phyloP scores from a whole-genome alignment of 1,284 basidiomycete genomes.

The Moesziomyces sp. region DNA sequence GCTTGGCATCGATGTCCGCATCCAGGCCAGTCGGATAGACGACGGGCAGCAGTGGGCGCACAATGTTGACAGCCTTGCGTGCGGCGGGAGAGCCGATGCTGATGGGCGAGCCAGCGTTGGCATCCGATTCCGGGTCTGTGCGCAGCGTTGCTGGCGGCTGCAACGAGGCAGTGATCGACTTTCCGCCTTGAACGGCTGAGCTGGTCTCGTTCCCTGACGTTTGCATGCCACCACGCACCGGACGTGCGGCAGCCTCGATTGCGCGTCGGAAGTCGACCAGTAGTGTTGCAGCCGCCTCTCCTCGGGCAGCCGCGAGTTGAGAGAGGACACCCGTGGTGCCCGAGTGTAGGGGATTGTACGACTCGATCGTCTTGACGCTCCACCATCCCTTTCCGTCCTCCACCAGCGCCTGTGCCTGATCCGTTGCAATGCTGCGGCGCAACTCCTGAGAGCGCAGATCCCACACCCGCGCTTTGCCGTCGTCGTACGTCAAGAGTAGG shows the following conservation, averaged over 20 bases:
- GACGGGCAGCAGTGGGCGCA: slow-evolving; percentile 53
- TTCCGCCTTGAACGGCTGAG: slow-evolving; percentile 1
- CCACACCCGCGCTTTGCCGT: slow-evolving; percentile 85
- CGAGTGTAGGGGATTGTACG: slow-evolving; percentile 30
- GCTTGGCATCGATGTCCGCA: slow-evolving; percentile 27
- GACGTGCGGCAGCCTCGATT: slow-evolving; percentile 56
- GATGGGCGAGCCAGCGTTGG: slow-evolving; percentile 4
- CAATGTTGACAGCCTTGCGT: slow-evolving; percentile 46
- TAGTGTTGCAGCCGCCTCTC: slow-evolving; percentile 32
- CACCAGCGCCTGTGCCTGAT: slow-evolving; percentile 81
- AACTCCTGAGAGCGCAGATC: slow-evolving; percentile 86
- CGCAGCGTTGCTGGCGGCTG: slow-evolving; percentile 13
- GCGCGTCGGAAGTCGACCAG: slow-evolving; percentile 59
- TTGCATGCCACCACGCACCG: slow-evolving; percentile 16
- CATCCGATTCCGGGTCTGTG: slow-evolving; percentile 15
- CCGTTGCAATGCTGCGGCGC: slow-evolving; percentile 80
- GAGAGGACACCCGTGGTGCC: slow-evolving; percentile 52
- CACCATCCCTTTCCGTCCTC: slow-evolving; percentile 68
- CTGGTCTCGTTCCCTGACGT: slow-evolving; percentile 1
- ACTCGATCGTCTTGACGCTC: slow-evolving; percentile 37
- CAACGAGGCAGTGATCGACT: neutral
- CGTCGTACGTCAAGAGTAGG: slow-evolving; percentile 80
- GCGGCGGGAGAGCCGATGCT: slow-evolving; percentile 33
- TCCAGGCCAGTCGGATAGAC: slow-evolving; percentile 49
- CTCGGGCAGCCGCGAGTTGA: slow-evolving; percentile 38